Evolutionary conservation across 768 basidiomycete genomes (phyloP), one percentile per base, ranked within the genome.

Genomic region (Rhizopogon vulgaris): DNA sequence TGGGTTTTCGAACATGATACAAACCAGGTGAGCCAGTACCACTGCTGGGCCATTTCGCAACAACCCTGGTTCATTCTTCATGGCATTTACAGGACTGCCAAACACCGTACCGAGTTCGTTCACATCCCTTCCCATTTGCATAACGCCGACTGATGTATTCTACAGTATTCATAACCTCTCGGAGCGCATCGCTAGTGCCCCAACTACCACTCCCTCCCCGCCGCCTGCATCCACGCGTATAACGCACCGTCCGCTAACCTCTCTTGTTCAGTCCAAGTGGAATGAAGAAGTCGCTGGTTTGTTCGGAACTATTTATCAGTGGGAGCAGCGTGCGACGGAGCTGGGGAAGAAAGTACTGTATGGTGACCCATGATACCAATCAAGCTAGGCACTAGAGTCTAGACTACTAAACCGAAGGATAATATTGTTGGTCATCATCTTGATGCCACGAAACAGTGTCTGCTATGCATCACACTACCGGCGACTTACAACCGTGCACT

Each of bases 1-100:
- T 64, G 84, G 83, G 22, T 83, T 86, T 62, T 85, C 84, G 3
- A 80, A 76, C 59, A 61, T 84, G 64, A 83, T 86, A 43, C 75
- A 78, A 45, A 76, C 77, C 41, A 74, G 74, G 84, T 82, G 48
- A 38, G 74, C 60, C 3, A 22, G 22, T 11, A 40, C 25, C 38
- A 36, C 22, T 22, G 22, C 22, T 22, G 22, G 22, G 41, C 25
- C 22, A 24, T 17, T n/a, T 34, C 47, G n/a, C 46, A 24, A 10
- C 30, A 22, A 15, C 22, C 9, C 10, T 8, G 18, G 28, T 27
- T 41, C 38, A 25, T 51, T 9, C 8, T 46, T 46, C 18, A 46
- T 46, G 5, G 41, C 52, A 57, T 45, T 43, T 40, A 34, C 52
- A 85, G 83, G 59, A 84, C 80, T 27, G 73, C 76, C 52, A 77